A percentile compares a stretch with the other conserved stretches of the same genome.
Evolutionary conservation across 345 rosid genomes (phyloP).

Genomic region (Eucalyptus pauciflora): DNA sequence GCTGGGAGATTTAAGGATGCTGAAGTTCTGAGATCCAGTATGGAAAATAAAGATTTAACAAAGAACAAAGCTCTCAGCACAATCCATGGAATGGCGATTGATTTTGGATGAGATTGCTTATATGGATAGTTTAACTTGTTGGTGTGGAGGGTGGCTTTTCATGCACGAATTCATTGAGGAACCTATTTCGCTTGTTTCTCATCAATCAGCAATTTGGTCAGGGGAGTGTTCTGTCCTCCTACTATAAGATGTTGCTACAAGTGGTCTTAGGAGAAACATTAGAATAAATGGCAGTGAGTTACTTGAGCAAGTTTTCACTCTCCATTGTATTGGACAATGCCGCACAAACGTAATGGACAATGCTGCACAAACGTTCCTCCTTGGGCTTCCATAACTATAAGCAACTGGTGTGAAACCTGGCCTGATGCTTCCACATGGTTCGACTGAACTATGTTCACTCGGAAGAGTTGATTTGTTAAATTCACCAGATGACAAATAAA

Average conservation of each 20-base stretch:
- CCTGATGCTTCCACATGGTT: background rate
- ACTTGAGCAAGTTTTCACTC: background rate
- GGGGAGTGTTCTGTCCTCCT: background rate
- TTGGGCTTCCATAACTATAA: background rate
- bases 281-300: background rate
- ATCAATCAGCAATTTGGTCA: background rate
- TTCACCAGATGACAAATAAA: background rate
- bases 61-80: conserved; percentile 26
- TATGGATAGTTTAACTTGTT: background rate
- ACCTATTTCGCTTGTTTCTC: background rate
- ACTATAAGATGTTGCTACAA: background rate
- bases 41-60: conserved; percentile 8
- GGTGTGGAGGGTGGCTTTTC: background rate
- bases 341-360: background rate
- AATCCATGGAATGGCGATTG: conserved; percentile 1
- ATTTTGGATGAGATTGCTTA: conserved; percentile 3
- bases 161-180: background rate
- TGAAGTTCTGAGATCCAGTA: conserved; percentile 18
- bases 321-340: background rate
- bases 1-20: conserved; percentile 43
- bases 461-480: background rate
- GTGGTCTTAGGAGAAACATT: background rate
- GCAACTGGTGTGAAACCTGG: background rate
- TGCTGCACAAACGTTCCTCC: background rate
- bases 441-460: background rate